Conservation (phyloP, 345 rosid genomes). For the Salix viminalis region DNA sequence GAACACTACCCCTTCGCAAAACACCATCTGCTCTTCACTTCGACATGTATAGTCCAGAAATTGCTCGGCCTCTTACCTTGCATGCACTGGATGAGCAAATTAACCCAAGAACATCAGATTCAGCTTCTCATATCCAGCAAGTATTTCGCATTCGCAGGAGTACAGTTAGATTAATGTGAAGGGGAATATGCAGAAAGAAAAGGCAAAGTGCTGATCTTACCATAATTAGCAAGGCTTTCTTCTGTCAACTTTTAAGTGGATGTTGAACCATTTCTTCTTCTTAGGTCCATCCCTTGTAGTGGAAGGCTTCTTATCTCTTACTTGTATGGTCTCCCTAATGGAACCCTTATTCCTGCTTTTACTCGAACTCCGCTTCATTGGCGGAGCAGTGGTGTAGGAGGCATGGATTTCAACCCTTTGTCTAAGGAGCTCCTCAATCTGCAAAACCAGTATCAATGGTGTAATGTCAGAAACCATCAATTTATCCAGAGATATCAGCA, state of each 20-base stretch:
- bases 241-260: constrained; percentile 79
- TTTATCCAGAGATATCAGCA: background rate
- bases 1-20: constrained; percentile 8
- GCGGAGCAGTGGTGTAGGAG: constrained; percentile 57
- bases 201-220: constrained; percentile 11
- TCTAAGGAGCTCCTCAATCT: constrained; percentile 89
- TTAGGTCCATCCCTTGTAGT: constrained; percentile 41
- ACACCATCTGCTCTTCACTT: constrained; percentile 1
- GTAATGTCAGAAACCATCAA: background rate
- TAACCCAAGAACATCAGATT: background rate
- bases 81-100: background rate
- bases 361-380: constrained; percentile 61
- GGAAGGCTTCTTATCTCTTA: constrained; percentile 56
- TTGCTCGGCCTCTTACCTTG: constrained; percentile 3
- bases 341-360: constrained; percentile 54
- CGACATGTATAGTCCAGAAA: background rate
- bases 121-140: constrained; percentile 6
- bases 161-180: background rate
- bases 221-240: constrained; percentile 72
- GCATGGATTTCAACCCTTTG: constrained; percentile 81
- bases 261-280: constrained; percentile 89
- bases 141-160: background rate
- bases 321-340: constrained; percentile 50
- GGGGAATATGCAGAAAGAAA: background rate
- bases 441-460: constrained; percentile 16